Conservation (phyloP, 2,329 filamentous ascomycete genomes). For the Calonectria honghensis region DNA sequence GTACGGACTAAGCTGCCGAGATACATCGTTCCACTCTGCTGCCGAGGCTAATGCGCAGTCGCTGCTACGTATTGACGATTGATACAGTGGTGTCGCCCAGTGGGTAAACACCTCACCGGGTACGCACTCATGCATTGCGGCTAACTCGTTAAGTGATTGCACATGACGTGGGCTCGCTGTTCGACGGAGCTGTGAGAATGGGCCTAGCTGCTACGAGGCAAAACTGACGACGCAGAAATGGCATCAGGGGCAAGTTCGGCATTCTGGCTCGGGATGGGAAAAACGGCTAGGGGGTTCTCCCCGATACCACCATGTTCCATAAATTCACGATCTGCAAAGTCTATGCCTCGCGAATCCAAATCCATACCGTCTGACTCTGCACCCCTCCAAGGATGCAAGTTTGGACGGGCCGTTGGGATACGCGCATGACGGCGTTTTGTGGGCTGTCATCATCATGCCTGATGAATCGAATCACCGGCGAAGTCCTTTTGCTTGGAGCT, state of each 20-base stretch:
- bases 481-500: not conserved
- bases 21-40: slow-evolving; percentile 48
- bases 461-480: slow-evolving; percentile 31
- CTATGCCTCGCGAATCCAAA: slow-evolving; percentile 34
- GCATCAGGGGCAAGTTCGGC: slow-evolving; percentile 31
- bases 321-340: slow-evolving; percentile 9
- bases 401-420: slow-evolving; percentile 7
- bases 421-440: slow-evolving; percentile 23
- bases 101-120: slow-evolving; percentile 20
- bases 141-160: slow-evolving; percentile 16
- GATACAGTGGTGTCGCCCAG: not conserved
- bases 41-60: slow-evolving; percentile 50
- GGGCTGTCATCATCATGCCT: slow-evolving; percentile 21
- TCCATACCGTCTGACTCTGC: slow-evolving; percentile 9
- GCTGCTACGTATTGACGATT: slow-evolving; percentile 13
- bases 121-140: slow-evolving; percentile 11
- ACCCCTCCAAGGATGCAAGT: slow-evolving; percentile 19
- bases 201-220: slow-evolving; percentile 25
- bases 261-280: slow-evolving; percentile 33
- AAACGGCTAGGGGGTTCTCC: slow-evolving; percentile 41
- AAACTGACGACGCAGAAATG: slow-evolving; percentile 28
- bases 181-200: not conserved
- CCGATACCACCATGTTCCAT: slow-evolving; percentile 38
- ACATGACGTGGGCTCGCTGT: slow-evolving; percentile 28
- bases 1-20: slow-evolving; percentile 28